Evolutionary conservation across 305 asterid genomes (phyloP).

Genomic region (Rubia balearica): DNA sequence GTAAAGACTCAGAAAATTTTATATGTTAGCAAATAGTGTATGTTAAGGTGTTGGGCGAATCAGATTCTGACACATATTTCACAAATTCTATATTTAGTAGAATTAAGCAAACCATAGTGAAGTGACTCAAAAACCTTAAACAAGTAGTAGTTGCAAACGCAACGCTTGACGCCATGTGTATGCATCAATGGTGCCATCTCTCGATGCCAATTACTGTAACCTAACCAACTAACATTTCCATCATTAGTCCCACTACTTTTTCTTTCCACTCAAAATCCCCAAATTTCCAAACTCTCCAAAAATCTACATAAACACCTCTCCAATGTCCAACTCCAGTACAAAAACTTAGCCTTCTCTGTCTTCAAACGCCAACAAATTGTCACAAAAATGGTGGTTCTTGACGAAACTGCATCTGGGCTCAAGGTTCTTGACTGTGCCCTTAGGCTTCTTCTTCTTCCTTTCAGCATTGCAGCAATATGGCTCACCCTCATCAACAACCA

Average conservation of each 20-base stretch:
- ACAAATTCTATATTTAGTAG: too few species aligned
- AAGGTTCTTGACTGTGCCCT: constrained; percentile 44
- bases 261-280: constrained; percentile 23
- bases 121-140: neutral
- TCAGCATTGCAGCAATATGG: constrained; percentile 56
- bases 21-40: too few species aligned
- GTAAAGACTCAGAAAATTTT: too few species aligned
- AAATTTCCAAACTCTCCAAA: neutral
- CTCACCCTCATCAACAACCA: constrained; percentile 36
- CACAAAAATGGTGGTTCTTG: constrained; percentile 37
- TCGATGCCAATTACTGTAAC: neutral
- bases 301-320: neutral
- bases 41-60: too few species aligned
- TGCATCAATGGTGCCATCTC: constrained; percentile 10
- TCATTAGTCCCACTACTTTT: constrained; percentile 34
- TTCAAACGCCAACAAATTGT: neutral
- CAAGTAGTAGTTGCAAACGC: constrained; percentile 15
- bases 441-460: constrained; percentile 49
- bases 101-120: neutral
- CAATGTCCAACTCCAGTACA: constrained; percentile 3
- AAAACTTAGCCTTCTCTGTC: constrained; percentile 1
- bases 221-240: constrained; percentile 18
- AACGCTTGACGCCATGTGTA: constrained; percentile 19
- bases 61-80: too few species aligned
- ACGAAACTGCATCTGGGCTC: constrained; percentile 28